Conservation (phyloP, 129 eudicot genomes). For the Arctium lappa region DNA sequence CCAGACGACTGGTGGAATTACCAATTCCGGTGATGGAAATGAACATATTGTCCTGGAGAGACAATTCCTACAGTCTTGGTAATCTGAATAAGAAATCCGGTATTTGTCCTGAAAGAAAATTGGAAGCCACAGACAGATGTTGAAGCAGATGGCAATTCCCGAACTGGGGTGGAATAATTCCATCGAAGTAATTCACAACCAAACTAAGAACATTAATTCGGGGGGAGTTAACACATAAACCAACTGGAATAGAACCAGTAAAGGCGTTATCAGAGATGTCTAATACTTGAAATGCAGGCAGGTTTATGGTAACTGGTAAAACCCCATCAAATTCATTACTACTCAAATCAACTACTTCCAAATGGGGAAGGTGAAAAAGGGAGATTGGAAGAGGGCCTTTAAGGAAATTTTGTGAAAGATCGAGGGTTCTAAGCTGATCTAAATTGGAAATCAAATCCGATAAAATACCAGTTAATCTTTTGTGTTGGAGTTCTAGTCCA, state of each 20-base stretch:
- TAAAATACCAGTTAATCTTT: conserved; percentile 37
- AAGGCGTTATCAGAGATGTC: conserved; percentile 38
- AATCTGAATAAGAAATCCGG: conserved; percentile 24
- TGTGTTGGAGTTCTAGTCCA: conserved; percentile 28
- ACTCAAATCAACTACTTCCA: conserved; percentile 52
- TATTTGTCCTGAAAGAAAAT: background rate
- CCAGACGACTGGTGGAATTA: conserved; percentile 37
- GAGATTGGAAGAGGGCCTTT: conserved; percentile 45
- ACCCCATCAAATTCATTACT: conserved; percentile 40
- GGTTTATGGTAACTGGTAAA: conserved; percentile 38
- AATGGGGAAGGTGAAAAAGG: conserved; percentile 35
- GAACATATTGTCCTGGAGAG: conserved; percentile 40
- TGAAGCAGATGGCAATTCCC: conserved; percentile 42
- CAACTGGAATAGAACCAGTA: conserved; percentile 31
- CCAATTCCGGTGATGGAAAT: conserved; percentile 15
- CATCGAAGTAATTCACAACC: conserved; percentile 38
- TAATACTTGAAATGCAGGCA: conserved; percentile 44
- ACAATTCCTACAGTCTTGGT: conserved; percentile 28
- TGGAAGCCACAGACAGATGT: conserved; percentile 46
- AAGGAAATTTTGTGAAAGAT: conserved; percentile 55
- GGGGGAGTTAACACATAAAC: conserved; percentile 49
- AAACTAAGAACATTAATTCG: conserved; percentile 22
- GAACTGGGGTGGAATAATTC: conserved; percentile 38
- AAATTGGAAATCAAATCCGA: conserved; percentile 37
- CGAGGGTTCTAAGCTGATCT: conserved; percentile 50